Percentiles rank a stretch among this genome's conserved stretches.
These are phyloP conservation scores for Coniochaeta prunicola DNA, from an alignment of 2,329 filamentous ascomycete species.

Conservation along the genomic window DNA sequence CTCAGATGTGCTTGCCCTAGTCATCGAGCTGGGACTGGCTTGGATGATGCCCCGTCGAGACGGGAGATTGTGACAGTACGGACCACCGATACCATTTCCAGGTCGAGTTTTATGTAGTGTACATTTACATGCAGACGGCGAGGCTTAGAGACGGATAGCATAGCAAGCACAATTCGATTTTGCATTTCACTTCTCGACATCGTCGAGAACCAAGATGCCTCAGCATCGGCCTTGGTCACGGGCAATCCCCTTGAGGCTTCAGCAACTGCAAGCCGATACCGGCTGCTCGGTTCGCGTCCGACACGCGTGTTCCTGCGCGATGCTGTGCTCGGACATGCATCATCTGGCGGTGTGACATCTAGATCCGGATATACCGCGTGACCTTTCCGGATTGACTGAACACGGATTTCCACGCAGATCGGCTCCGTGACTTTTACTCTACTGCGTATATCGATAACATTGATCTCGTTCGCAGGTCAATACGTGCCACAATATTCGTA, in stretches of 20 bases:
- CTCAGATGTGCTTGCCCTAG: constrained; percentile 10
- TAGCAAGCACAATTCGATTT: not conserved
- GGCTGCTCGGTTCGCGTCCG: not conserved
- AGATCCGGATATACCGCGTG: not conserved
- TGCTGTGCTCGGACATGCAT: not conserved
- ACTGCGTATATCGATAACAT: too few relatives aligned
- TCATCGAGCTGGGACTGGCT: constrained; percentile 9
- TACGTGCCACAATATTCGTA: too few relatives aligned
- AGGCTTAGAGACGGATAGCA: not conserved
- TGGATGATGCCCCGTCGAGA: not conserved
- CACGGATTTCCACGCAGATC: not conserved
- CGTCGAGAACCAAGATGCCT: not conserved
- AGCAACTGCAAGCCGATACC: not conserved
- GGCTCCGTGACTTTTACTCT: too few relatives aligned
- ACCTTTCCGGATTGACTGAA: not conserved
- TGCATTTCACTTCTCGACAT: not conserved
- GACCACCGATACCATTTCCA: not conserved
- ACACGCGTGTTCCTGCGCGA: not conserved
- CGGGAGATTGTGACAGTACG: not conserved
- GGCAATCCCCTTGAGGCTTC: not conserved
- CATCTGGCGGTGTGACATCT: not conserved
- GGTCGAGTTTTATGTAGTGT: not conserved
- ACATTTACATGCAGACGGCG: not conserved
- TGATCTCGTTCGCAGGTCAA: too few relatives aligned
- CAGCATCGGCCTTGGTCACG: not conserved